Conservation (phyloP, 805 yeast species). For the Candida rishiriensis region DNA sequence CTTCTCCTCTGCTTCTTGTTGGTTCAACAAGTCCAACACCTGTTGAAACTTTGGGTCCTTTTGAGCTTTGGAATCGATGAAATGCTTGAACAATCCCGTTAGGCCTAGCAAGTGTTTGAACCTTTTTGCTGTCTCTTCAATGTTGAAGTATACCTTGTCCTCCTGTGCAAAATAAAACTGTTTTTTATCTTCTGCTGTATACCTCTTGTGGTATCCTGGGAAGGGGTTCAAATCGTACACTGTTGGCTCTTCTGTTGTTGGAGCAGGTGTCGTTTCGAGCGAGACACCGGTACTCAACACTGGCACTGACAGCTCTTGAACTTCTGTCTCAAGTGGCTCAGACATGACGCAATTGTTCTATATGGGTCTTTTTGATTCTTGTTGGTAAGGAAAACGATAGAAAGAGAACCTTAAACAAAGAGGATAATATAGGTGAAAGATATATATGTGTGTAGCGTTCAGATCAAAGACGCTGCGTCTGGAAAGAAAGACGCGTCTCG, state of each 20-base stretch:
- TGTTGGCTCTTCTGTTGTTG: not conserved
- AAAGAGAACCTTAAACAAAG: too few relatives aligned
- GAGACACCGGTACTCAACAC: conserved; percentile 13
- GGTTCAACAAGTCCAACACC: conserved; percentile 41
- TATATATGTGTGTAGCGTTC: too few relatives aligned
- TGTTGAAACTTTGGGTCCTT: conserved; percentile 53
- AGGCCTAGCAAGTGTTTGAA: conserved; percentile 63
- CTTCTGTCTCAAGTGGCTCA: too few relatives aligned
- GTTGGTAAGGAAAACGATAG: too few relatives aligned
- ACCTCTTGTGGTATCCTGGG: conserved; percentile 8
- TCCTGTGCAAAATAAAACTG: conserved; percentile 30
- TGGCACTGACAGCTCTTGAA: not conserved
- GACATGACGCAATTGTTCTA: too few relatives aligned
- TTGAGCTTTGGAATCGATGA: conserved; percentile 59
- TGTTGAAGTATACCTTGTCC: conserved; percentile 37
- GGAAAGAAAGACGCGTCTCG: too few relatives aligned
- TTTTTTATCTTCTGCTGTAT: conserved; percentile 9
- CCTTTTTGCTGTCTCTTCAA: conserved; percentile 58
- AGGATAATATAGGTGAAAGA: too few relatives aligned
- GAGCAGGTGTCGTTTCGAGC: conserved; percentile 7
- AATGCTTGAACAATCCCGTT: conserved; percentile 64
- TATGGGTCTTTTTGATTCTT: too few relatives aligned
- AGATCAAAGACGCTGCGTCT: too few relatives aligned
- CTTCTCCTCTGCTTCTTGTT: conserved; percentile 6
- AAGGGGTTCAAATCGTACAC: conserved; percentile 10